Evolutionary conservation across 345 rosid species (phyloP), one percentile per base, ranked within the genome.

Genomic region (Linum tenue): DNA sequence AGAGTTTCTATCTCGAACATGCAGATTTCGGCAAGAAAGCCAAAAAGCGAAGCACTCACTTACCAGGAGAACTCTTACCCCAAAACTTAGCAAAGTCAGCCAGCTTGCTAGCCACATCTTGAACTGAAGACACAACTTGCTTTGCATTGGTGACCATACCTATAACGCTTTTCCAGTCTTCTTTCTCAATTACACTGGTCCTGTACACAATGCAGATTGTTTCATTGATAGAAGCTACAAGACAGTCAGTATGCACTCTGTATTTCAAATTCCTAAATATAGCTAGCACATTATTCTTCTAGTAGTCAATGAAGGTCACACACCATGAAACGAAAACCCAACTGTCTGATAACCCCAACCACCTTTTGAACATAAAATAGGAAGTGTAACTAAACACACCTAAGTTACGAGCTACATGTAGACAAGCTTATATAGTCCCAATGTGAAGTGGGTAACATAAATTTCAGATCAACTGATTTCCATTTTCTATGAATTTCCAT

Each of bases 61-160:
- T 85, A 90, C 96, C 87, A 22, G 74, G 51, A 56, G 67, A 69
- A 55, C 56, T 80, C 69, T 78, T 78, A 68, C 77, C 72, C 51
- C 83, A 69, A 67, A 94, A 84, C 38, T 82, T 82, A 39, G 97
- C 91, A 82, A 78, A 88, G 67, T 90, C 91, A 51, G 83, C 89
- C 59, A 90, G 91, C 76, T 90, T 94, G 56, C 81, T 55, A 73
- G 95, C 95, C 71, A 82, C 97, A 60, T 88, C 97, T 79, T 90
- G 97, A 69, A 84, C 88, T 12, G 89, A 88, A 64, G 88, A 73
- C 53, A 90, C 86, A 17, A 88, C 90, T 77, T 79, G 96, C 74
- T 86, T 90, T 2, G 98, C 94, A 67, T 92, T 90, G 69, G 96
- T 64, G 57, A 90, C 86, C 79, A 86, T 66, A 67, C 82, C 94